phyloP scores from a whole-genome alignment of 2,329 filamentous ascomycete species.

The Byssoonygena ceratinophila region DNA sequence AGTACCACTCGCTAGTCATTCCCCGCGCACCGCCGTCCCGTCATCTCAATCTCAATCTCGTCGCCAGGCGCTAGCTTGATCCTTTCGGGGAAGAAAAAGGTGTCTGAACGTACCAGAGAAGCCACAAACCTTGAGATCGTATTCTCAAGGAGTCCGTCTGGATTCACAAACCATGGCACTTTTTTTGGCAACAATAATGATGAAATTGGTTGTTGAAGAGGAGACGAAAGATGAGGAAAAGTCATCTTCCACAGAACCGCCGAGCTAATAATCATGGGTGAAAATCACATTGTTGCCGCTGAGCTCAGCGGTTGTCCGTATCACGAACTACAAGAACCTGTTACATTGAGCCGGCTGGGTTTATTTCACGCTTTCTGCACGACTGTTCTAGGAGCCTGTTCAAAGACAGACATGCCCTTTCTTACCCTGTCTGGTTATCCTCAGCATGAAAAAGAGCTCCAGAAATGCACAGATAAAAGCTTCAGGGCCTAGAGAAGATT shows the following conservation, averaged over 20 bases:
- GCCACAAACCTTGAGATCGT: background rate
- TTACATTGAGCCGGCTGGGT: too few relatives aligned
- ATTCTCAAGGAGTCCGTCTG: background rate
- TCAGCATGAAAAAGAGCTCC: background rate
- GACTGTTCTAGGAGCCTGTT: background rate
- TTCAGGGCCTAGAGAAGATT: background rate
- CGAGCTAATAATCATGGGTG: background rate
- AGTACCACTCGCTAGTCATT: conserved; percentile 15
- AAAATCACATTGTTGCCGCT: background rate
- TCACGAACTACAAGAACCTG: background rate
- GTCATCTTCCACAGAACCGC: background rate
- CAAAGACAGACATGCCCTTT: background rate
- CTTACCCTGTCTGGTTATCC: background rate
- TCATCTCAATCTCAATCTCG: background rate
- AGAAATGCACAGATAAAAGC: too few relatives aligned
- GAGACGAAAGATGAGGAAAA: background rate
- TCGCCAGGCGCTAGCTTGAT: background rate
- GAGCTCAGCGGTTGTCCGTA: background rate
- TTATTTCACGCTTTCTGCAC: background rate
- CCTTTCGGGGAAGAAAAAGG: background rate
- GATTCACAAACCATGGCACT: too few relatives aligned
- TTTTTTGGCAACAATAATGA: background rate
- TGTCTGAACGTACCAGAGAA: background rate
- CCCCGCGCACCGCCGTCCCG: conserved; percentile 13
- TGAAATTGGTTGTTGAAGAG: background rate